Evolutionary conservation across 2,329 filamentous ascomycete species (phyloP).

Genomic region (Xylariomycetidae sp.): DNA sequence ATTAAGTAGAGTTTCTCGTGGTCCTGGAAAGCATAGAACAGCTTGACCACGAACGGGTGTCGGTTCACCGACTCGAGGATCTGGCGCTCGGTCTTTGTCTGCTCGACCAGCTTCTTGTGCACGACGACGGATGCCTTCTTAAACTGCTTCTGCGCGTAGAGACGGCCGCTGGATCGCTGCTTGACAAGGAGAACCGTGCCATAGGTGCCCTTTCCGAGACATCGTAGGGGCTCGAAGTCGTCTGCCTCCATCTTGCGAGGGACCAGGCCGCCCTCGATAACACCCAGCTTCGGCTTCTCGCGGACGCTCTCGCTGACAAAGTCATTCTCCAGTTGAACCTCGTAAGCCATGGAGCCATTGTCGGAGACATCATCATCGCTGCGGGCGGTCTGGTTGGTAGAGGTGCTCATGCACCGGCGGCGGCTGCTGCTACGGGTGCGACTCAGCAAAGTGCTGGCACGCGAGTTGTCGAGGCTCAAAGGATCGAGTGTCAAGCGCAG

Average conservation of each 20-base stretch:
- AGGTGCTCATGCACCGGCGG: conserved; percentile 47
- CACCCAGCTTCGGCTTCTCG: conserved; percentile 30
- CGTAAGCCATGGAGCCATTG: conserved; percentile 65
- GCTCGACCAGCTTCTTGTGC: conserved; percentile 91
- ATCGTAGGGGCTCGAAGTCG: conserved; percentile 86
- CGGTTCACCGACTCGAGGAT: conserved; percentile 95
- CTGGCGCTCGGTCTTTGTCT: conserved; percentile 92
- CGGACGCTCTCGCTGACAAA: conserved; percentile 66
- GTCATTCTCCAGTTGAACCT: conserved; percentile 77
- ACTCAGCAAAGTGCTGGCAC: conserved; percentile 50
- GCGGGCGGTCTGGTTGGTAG: conserved; percentile 43
- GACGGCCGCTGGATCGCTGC: conserved; percentile 76
- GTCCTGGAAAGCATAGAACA: conserved; percentile 98
- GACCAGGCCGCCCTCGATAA: conserved; percentile 48
- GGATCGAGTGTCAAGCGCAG: conserved; percentile 77
- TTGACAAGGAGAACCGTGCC: conserved; percentile 92
- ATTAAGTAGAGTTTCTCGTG: conserved; percentile 97
- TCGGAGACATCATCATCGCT: conserved; percentile 69
- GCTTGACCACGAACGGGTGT: conserved; percentile 95
- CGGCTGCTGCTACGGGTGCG: conserved; percentile 49
- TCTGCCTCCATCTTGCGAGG: conserved; percentile 79
- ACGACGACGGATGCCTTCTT: conserved; percentile 94
- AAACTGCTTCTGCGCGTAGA: conserved; percentile 98
- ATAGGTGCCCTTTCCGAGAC: conserved; percentile 92
- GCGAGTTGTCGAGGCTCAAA: conserved; percentile 57